Evolutionary conservation across 192 early-diverging fungal species (phyloP), one percentile per base, ranked within the genome.

Genomic region (Hyaloraphidium curvatum): DNA sequence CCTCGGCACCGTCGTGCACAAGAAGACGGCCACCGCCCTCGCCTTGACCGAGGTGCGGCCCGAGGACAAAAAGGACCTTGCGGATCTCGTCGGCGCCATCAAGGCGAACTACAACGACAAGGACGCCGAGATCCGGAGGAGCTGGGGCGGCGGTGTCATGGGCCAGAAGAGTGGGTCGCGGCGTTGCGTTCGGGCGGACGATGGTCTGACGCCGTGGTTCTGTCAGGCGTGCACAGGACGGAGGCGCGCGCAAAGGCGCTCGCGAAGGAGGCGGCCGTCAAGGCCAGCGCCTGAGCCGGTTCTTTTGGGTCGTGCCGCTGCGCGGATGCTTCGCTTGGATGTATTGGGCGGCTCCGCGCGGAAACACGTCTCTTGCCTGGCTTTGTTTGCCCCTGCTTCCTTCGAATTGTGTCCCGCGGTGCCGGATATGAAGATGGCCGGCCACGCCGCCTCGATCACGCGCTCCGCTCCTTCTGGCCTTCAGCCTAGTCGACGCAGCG

Each of bases 81-180:
- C 82, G 55, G 71, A 79, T 37, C 68, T 98, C 52, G 74, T 98
- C 67, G 77, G 75, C 63, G 82, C 87, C 58, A 37, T 91, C 79
- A 92, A 96, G 80, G 65, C 78, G 71, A 89, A 90, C 83, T 98
- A 81, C 77, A 82, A 77, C 76, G 89, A 90, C 64, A 98, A 95
- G 82, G 75, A 70, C 63, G 91, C 93, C 60, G 77, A 91, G 61
- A 66, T 65, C 77, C 86, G 89, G 64, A 83, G 81, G 62, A 65
- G 68, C 62, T 98, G 95, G 95, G 95, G 95, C 82, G 95, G 95
- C 68, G 92, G 92, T 73, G 76, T 95, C 77, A 89, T 89, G 87
- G 89, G 91, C 61, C 67, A 65, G 70, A 92, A 92, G 79, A 48
- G 43, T 48, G 19, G 17, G 43, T 48, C 11, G 35, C 17, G 11